Conservation (phyloP, 2,329 filamentous ascomycete species). For the Fusarium miscanthi region DNA sequence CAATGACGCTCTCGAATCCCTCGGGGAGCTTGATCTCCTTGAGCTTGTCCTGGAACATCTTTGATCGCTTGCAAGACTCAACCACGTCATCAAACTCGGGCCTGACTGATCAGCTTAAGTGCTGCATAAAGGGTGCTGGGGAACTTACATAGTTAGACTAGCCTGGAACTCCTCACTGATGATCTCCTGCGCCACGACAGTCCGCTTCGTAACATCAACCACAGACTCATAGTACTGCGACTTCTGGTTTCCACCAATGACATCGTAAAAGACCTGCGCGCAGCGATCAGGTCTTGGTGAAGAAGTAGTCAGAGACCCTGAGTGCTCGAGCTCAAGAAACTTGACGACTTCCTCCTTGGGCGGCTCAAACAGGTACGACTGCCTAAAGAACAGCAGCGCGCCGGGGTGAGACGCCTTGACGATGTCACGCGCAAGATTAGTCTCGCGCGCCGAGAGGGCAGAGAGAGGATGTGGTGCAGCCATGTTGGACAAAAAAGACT, state of each 20-base stretch:
- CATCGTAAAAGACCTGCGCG: conserved; percentile 56
- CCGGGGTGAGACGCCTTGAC: conserved; percentile 47
- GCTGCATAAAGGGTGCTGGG: too few relatives aligned
- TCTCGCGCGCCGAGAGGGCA: conserved; percentile 45
- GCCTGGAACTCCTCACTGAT: conserved; percentile 47
- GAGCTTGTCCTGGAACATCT: conserved; percentile 48
- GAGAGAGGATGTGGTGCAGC: conserved; percentile 47
- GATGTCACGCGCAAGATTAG: conserved; percentile 49
- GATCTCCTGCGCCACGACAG: conserved; percentile 42
- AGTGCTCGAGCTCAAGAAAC: conserved; percentile 60
- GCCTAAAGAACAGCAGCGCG: conserved; percentile 57
- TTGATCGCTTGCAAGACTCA: conserved; percentile 44
- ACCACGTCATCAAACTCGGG: conserved; percentile 51
- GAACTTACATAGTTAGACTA: conserved; percentile 46
- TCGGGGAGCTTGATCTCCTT: conserved; percentile 43
- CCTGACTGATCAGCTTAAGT: background rate
- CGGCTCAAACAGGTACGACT: conserved; percentile 63
- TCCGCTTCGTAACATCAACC: conserved; percentile 47
- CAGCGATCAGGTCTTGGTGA: conserved; percentile 49
- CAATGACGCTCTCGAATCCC: conserved; percentile 48
- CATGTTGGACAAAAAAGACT: background rate
- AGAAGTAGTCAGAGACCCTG: conserved; percentile 44
- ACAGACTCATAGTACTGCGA: conserved; percentile 50
- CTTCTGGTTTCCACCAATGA: conserved; percentile 44
- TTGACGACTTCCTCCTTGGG: conserved; percentile 58